Base-by-base conservation (phyloP, 2,329 filamentous ascomycete species). In the Paraconiothyrium sp. region DNA sequence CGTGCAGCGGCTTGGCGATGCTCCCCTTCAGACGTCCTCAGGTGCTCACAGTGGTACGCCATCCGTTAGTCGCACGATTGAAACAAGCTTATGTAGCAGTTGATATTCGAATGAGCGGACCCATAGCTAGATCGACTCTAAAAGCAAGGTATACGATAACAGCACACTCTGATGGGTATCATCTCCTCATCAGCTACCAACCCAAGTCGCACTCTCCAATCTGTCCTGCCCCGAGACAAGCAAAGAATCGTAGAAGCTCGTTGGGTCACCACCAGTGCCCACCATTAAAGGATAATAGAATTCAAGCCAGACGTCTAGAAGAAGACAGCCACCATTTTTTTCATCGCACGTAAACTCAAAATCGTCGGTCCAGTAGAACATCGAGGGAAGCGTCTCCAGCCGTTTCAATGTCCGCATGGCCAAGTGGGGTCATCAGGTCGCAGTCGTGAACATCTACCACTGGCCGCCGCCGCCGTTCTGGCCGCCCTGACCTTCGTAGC, bases 161-260 rank as follows among this genome's bases (percentile, higher is more conserved):
- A 74, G 70, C 68, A 76, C 67, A 67, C 74, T 69, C 75, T 75
- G 76, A 76, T 76, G 76, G 76, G 75, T 78, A 78, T 78, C 72
- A 76, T 75, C 75, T 72, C 73, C 75, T 76, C 73, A 66, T 74
- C 71, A 72, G 75, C 61, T 72, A 70, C 70, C 71, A 72, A 68
- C 71, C 72, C 64, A 64, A 63, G 44, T 70, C 58, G 62, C 65
- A 67, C 59, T 70, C 65, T 66, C 57, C 61, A 66, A 74, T 68
- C 70, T 68, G 62, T 68, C 67, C 66, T 74, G 68, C 65, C 41
- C 66, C 60, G 56, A 63, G 62, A 61, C 60, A 66, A 59, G 72
- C 58, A 61, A 66, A 69, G 62, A 72, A 67, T 69, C 64, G 69
- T 61, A 66, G 67, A 71, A 72, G 64, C 68, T 67, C 62, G 65